A percentile compares a stretch with the other conserved stretches of the same genome.
phyloP scores from a whole-genome alignment of 164 flowering plant genomes.

The Tinospora cordifolia region DNA sequence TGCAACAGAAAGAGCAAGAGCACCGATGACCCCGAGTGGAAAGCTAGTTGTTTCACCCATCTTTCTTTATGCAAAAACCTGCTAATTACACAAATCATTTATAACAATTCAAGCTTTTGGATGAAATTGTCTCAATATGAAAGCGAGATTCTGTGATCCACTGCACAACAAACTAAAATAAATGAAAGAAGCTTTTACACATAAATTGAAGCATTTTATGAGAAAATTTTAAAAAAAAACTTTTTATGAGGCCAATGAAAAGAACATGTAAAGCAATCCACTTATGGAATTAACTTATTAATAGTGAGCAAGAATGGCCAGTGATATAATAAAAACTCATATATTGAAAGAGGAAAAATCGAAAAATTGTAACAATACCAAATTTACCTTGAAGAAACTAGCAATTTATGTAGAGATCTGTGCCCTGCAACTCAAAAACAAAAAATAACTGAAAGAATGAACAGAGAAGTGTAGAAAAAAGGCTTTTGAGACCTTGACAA shows the following conservation, averaged over 20 bases:
- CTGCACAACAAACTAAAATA: not conserved
- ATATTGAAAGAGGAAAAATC: no score
- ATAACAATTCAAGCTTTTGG: not conserved
- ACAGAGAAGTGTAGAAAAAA: not conserved
- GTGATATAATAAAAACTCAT: not conserved
- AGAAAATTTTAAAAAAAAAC: no score
- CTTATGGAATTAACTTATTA: not conserved
- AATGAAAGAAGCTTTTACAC: no score
- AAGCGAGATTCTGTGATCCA: not conserved
- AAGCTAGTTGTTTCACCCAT: conserved; percentile 67
- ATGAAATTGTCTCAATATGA: not conserved
- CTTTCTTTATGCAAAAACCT: conserved; percentile 11
- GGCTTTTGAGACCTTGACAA: conserved; percentile 1
- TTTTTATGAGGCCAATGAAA: no score
- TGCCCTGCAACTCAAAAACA: not conserved
- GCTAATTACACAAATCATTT: not conserved
- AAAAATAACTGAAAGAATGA: not conserved
- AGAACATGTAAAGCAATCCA: no score
- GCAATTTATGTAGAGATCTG: no score
- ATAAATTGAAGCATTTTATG: not conserved
- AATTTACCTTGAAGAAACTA: no score
- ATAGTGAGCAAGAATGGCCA: not conserved
- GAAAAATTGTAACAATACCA: not conserved
- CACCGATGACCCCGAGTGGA: conserved; percentile 80
- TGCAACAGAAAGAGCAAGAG: conserved; percentile 80